Base-by-base conservation (phyloP, 768 basidiomycete genomes). In the Basidioascus undulatus region DNA sequence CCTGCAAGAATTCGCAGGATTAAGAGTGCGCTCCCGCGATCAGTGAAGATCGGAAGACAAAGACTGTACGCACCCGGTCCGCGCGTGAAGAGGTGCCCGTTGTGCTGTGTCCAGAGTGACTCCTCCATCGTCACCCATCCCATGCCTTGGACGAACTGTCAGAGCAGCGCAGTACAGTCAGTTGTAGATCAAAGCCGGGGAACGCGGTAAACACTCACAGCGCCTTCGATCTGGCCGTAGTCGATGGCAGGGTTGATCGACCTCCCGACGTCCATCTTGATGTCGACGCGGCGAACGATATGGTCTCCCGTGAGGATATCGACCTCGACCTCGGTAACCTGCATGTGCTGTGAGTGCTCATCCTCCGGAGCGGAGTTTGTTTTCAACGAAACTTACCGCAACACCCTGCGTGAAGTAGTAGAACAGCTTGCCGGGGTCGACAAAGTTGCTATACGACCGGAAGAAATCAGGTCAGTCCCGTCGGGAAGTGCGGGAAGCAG, bases 141-240 rank as follows among this genome's bases (percentile, higher is more conserved):
- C 18, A 40, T 35, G 9, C 47, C 47, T 25, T 50, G 47, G 2
- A 45, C 37, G 24, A 38, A 44, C n/a, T n/a, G n/a, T n/a, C n/a
- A n/a, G n/a, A n/a, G n/a, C n/a, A n/a, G 30, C n/a, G 30, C 10
- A n/a, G n/a, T 10, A 10, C 30, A n/a, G 30, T 32, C 10, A n/a
- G 37, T 37, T 43, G 26, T 7, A 20, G 18, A 18, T 12, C 11
- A 24, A 25, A 35, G n/a, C n/a, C 10, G 10, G n/a, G 6, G 24
- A n/a, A 2, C 26, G 23, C 23, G 28, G 41, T 3, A 10, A 35
- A n/a, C 7, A 16, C 4, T 28, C 6, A 40, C 41, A 8, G 53
- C 53, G 7, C 53, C 53, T 24, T 50, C 49, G 32, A 53, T 48
- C 33, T 53, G 52, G 0, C 52, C 52, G 21, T 48, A 45, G 41